Evolutionary conservation across 129 eudicot genomes (phyloP).

Genomic region (Arctium minus): DNA sequence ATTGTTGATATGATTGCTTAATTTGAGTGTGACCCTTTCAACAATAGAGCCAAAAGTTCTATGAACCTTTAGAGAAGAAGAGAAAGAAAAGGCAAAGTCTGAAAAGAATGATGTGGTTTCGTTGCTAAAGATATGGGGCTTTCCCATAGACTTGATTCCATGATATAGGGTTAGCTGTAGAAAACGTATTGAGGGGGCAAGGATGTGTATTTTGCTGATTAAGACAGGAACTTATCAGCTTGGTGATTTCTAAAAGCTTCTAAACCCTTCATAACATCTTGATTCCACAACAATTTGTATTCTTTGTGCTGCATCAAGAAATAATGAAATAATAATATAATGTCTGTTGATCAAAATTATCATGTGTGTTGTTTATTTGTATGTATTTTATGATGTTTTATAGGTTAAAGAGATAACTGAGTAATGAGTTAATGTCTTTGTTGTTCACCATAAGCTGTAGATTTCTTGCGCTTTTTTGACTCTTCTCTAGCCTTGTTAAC

Average conservation of each 20-base stretch:
- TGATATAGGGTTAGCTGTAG: neutral
- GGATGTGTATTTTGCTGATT: neutral
- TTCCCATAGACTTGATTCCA: neutral
- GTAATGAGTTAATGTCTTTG: neutral
- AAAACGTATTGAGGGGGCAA: neutral
- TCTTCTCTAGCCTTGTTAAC: neutral
- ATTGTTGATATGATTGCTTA: neutral
- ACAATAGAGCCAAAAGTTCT: neutral
- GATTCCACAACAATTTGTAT: neutral
- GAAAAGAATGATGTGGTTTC: neutral
- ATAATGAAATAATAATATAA: no score
- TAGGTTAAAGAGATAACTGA: neutral
- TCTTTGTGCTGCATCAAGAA: neutral
- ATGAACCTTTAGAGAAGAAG: neutral
- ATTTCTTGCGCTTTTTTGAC: neutral
- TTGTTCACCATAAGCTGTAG: neutral
- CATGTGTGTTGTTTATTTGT: neutral
- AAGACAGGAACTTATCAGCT: neutral
- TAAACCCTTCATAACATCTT: neutral
- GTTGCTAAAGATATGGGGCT: neutral
- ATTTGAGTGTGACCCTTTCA: neutral
- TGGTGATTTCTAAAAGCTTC: neutral
- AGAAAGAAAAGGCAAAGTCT: neutral
- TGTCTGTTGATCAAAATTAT: neutral
- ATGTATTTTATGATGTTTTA: neutral